A percentile compares a stretch with the other conserved stretches of the same genome.
phyloP scores from a whole-genome alignment of 441 rosid genomes.

The Hura crepitans region DNA sequence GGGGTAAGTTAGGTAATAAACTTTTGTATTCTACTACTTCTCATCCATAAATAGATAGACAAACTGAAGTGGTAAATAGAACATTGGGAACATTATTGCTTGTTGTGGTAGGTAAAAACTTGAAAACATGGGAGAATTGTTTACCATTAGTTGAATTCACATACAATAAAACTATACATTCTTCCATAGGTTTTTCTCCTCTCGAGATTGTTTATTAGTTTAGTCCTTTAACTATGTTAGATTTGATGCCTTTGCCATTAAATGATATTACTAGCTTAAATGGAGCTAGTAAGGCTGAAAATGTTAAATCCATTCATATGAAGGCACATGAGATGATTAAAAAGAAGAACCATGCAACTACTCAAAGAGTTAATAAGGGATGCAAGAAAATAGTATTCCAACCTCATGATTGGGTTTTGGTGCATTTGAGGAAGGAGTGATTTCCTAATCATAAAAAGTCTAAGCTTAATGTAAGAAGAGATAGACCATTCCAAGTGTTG shows the following conservation, averaged over 20 bases:
- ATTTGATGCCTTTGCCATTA: background rate
- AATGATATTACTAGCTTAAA: background rate
- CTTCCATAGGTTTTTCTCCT: background rate
- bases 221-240: background rate
- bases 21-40: background rate
- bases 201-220: too few relatives aligned
- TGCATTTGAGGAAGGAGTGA: background rate
- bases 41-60: background rate
- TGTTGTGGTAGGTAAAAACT: background rate
- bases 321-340: background rate
- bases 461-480: background rate
- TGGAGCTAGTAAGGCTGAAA: background rate
- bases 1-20: background rate
- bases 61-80: background rate
- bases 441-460: background rate
- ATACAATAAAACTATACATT: background rate
- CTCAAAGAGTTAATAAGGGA: background rate
- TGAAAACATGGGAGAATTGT: background rate
- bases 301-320: background rate
- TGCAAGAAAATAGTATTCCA: background rate
- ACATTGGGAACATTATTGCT: background rate
- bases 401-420: constrained; percentile 1
- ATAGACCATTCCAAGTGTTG: background rate
- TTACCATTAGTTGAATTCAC: background rate
- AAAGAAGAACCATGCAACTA: background rate